Evolutionary conservation across 805 yeast species (phyloP).

Genomic region (Starmerella powellii): DNA sequence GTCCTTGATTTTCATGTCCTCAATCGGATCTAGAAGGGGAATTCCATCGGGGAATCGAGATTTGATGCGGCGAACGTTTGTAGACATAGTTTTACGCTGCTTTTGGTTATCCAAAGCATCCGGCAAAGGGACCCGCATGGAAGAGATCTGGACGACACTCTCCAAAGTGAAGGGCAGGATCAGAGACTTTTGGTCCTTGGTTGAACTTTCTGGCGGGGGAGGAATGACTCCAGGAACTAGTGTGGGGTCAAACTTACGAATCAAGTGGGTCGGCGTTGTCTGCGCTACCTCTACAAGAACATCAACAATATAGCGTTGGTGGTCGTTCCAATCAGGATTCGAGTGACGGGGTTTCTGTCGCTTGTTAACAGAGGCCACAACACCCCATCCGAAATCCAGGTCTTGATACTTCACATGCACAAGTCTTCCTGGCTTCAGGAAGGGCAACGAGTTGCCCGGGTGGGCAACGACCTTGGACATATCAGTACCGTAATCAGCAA

Average conservation of each 20-base stretch:
- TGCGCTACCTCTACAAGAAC: slow-evolving; percentile 65
- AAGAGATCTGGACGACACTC: slow-evolving; percentile 63
- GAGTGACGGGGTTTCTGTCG: slow-evolving; percentile 41
- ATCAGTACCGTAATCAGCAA: slow-evolving; percentile 60
- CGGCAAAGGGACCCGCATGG: slow-evolving; percentile 71
- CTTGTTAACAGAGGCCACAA: slow-evolving; percentile 64
- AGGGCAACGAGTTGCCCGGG: slow-evolving; percentile 75
- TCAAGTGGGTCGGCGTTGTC: slow-evolving; percentile 64
- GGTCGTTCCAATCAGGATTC: slow-evolving; percentile 56
- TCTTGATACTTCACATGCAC: slow-evolving; percentile 47
- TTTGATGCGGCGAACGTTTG: slow-evolving; percentile 67
- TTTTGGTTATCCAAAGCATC: slow-evolving; percentile 42
- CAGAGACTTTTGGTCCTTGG: slow-evolving; percentile 61
- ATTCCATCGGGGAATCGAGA: slow-evolving; percentile 81
- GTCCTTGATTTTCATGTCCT: slow-evolving; percentile 82
- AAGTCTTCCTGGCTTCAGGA: slow-evolving; percentile 80
- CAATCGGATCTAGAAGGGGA: slow-evolving; percentile 82
- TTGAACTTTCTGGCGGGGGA: slow-evolving; percentile 35
- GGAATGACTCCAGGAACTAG: slow-evolving; percentile 86
- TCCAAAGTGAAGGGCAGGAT: slow-evolving; percentile 75
- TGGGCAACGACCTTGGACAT: slow-evolving; percentile 74
- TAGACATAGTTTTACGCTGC: slow-evolving; percentile 44
- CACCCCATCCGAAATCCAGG: slow-evolving; percentile 91
- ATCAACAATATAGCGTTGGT: slow-evolving; percentile 77
- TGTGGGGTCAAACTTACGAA: slow-evolving; percentile 65